A percentile compares a stretch with the other conserved stretches of the same genome.
phyloP scores from a whole-genome alignment of 2,329 filamentous ascomycete species.

The Ascochyta pisi region DNA sequence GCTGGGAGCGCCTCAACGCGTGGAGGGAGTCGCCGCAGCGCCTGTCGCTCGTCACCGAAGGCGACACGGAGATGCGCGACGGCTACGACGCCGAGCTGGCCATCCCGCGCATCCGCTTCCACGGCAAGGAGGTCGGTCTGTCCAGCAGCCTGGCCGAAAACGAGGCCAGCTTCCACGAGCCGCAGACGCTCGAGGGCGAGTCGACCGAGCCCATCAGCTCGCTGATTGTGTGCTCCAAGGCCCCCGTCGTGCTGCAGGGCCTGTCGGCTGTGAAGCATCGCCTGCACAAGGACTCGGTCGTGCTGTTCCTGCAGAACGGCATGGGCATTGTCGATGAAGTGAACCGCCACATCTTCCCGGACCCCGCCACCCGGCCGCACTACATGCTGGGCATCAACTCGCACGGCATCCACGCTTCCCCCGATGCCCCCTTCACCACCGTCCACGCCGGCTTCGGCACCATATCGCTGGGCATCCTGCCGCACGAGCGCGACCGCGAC shows the following conservation, averaged over 20 bases:
- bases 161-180: background rate
- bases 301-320: constrained; percentile 81
- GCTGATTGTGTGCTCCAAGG: constrained; percentile 81
- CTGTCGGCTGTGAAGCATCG: constrained; percentile 71
- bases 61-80: constrained; percentile 45
- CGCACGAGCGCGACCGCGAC: constrained; percentile 45
- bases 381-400: constrained; percentile 76
- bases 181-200: constrained; percentile 29
- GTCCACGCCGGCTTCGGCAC: constrained; percentile 66
- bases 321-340: constrained; percentile 84
- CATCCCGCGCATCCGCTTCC: constrained; percentile 44
- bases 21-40: constrained; percentile 57
- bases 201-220: constrained; percentile 66
- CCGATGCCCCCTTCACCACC: constrained; percentile 58
- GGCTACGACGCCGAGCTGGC: constrained; percentile 57
- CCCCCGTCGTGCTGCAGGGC: constrained; percentile 70
- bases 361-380: constrained; percentile 69
- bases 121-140: constrained; percentile 46
- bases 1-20: constrained; percentile 49
- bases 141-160: constrained; percentile 8
- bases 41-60: constrained; percentile 57
- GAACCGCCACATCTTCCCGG: constrained; percentile 72
- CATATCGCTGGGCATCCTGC: constrained; percentile 62
- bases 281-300: constrained; percentile 71
- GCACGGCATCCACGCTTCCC: constrained; percentile 60